These are phyloP conservation scores for Tolypocladium guangdongense DNA, from an alignment of 2,329 filamentous ascomycete species.

Conservation along the genomic window DNA sequence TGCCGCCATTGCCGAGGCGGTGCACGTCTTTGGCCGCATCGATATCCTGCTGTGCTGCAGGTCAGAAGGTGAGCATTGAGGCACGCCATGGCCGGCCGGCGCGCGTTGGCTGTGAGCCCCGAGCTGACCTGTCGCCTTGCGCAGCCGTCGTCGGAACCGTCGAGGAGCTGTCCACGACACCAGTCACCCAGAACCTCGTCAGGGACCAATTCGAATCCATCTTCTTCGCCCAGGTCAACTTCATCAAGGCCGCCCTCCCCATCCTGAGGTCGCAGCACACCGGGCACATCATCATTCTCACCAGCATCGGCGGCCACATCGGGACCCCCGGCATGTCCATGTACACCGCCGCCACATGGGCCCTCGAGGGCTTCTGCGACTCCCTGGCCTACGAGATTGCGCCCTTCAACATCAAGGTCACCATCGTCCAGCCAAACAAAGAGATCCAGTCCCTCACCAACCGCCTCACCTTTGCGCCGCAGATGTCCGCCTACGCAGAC, in stretches of 20 bases:
- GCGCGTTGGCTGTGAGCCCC: conserved; percentile 2
- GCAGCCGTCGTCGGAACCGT: conserved; percentile 78
- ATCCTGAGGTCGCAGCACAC: conserved; percentile 68
- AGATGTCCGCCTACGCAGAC: conserved; percentile 44
- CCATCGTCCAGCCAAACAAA: conserved; percentile 89
- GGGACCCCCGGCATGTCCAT: conserved; percentile 85
- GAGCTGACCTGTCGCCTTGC: neutral
- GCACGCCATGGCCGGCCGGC: neutral
- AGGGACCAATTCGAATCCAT: conserved; percentile 89
- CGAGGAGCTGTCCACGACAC: conserved; percentile 72
- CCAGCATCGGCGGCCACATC: conserved; percentile 83
- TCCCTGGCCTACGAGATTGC: conserved; percentile 92
- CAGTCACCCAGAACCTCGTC: conserved; percentile 65
- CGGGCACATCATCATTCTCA: conserved; percentile 83
- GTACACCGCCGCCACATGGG: conserved; percentile 90
- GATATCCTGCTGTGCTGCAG: conserved; percentile 88
- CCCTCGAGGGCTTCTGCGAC: conserved; percentile 91
- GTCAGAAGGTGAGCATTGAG: conserved; percentile 54
- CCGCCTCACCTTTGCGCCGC: conserved; percentile 73
- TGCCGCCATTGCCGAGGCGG: conserved; percentile 76
- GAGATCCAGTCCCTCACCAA: conserved; percentile 84
- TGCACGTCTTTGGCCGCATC: conserved; percentile 72
- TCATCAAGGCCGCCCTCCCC: conserved; percentile 81
- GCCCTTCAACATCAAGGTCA: conserved; percentile 93
- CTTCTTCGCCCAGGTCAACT: conserved; percentile 93